Percentiles rank a stretch among this genome's conserved stretches.
phyloP scores from a whole-genome alignment of 2,329 filamentous ascomycete genomes.

The Neurospora sp. region DNA sequence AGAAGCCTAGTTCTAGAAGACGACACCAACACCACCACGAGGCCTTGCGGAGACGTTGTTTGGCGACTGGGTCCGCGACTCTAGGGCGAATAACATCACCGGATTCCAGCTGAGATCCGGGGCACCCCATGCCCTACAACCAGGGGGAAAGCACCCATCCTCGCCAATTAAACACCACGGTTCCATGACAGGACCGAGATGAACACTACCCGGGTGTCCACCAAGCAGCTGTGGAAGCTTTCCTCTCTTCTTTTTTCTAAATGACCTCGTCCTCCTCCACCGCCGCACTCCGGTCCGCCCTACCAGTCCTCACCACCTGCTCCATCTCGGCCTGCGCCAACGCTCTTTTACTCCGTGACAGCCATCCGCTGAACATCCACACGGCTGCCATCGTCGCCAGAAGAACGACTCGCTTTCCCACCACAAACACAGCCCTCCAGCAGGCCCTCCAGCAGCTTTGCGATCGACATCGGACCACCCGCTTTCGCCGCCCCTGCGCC shows the following conservation, averaged over 20 bases:
- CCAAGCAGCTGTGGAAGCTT: conserved; percentile 5
- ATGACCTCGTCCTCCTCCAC: conserved; percentile 40
- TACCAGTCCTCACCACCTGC: conserved; percentile 24
- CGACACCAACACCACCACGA: not conserved
- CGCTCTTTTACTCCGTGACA: conserved; percentile 33
- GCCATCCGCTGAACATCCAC: conserved; percentile 29
- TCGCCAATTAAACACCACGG: conserved; percentile 17
- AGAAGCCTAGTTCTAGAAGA: not conserved
- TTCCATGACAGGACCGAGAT: conserved; percentile 21
- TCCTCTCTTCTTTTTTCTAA: conserved; percentile 20
- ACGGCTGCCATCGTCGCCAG: conserved; percentile 35
- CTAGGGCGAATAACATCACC: not conserved
- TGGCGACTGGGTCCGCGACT: not conserved
- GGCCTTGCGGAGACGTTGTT: not conserved
- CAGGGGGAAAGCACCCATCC: not conserved
- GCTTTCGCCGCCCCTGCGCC: conserved; percentile 17
- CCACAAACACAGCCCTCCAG: conserved; percentile 25
- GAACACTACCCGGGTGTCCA: conserved; percentile 9
- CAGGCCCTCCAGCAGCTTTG: conserved; percentile 27
- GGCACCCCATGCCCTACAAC: not conserved
- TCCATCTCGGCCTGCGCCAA: conserved; percentile 35
- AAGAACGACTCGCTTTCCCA: conserved; percentile 26
- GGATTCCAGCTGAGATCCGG: not conserved
- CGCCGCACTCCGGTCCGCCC: not conserved
- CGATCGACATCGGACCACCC: conserved; percentile 18